Evolutionary conservation across 441 rosid species (phyloP).

Genomic region (Corymbia citriodora): DNA sequence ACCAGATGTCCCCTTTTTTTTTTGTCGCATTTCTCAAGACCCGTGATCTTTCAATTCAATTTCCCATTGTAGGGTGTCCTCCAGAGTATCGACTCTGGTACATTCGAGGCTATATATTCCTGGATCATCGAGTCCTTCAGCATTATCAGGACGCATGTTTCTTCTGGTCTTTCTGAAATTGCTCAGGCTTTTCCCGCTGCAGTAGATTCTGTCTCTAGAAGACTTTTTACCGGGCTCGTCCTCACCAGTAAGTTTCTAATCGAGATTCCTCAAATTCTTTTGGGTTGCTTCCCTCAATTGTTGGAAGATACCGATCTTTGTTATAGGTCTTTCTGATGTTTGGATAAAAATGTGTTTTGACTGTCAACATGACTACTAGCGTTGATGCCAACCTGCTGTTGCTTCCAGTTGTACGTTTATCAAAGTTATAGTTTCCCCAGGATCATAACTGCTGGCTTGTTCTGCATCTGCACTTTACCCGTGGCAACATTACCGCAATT

Average conservation of each 20-base stretch:
- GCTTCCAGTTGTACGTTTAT: background rate
- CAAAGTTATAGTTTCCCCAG: background rate
- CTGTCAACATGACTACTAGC: background rate
- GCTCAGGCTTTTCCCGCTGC: conserved; percentile 56
- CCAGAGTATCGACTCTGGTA: conserved; percentile 40
- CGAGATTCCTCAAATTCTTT: background rate
- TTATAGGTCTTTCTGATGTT: background rate
- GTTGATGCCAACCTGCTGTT: background rate
- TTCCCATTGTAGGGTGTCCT: conserved; percentile 56
- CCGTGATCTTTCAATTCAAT: background rate
- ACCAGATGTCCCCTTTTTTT: background rate
- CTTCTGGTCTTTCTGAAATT: conserved; percentile 40
- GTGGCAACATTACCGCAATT: background rate
- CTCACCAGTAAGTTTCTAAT: conserved; percentile 65
- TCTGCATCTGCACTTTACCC: background rate
- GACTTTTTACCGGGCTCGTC: conserved; percentile 65
- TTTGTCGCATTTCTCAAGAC: background rate
- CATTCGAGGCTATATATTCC: conserved; percentile 50
- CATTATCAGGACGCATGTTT: conserved; percentile 33
- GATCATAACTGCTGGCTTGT: background rate
- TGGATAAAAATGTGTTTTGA: background rate
- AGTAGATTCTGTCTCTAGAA: conserved; percentile 52
- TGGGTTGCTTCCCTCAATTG: background rate
- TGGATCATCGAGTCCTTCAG: conserved; percentile 71
- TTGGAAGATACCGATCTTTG: background rate